Base-by-base conservation (phyloP, 2,329 filamentous ascomycete species). In the Colletotrichum cuscutae region DNA sequence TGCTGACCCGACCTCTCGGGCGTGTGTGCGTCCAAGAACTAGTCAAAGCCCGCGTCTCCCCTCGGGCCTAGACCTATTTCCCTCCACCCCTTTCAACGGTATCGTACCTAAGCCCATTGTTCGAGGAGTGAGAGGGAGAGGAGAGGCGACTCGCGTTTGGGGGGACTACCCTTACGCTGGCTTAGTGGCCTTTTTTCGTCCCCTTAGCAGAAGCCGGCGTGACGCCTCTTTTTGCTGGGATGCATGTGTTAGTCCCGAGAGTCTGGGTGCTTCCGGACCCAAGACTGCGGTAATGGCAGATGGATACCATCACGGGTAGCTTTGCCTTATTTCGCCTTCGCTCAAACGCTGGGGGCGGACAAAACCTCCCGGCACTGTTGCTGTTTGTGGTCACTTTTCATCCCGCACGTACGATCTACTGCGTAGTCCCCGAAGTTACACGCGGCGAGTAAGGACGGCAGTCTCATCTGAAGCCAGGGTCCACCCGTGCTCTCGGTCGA, bases 281-380 rank as follows among this genome's bases (percentile, higher is more conserved):
- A 42, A 30, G 60, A 53, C 42, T 63, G 12, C 28, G 60, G 60
- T 53, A 22, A 22, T 63, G 60, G 60, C 60, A 37, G 12, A 63
- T 53, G 28, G 28, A 12, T 53, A 37, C 28, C 26, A 52, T n/a
- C 24, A 19, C 24, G 46, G 37, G 11, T 52, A 30, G 4, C 15
- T 13, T 30, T 32, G 28, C 11, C 24, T 35, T 30, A 46, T 28
- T 28, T 12, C 12, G 3, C 42, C 42, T 13, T 26, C 52, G 4
- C 26, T 12, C n/a, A 49, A 2, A 19, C n/a, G 7, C n/a, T 12
- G 9, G 42, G 22, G 24, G n/a, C 3, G 49, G 49, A 7, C 26
- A 26, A 13, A 11, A 49, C 4, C 42, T 37, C 12, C 7, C 60
- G 28, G 5, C 60, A 35, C 46, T 53, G 60, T 63, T 62, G 24